Evolutionary conservation across 1,284 basidiomycete genomes (phyloP).

Genomic region (Ceratobasidium sp.): DNA sequence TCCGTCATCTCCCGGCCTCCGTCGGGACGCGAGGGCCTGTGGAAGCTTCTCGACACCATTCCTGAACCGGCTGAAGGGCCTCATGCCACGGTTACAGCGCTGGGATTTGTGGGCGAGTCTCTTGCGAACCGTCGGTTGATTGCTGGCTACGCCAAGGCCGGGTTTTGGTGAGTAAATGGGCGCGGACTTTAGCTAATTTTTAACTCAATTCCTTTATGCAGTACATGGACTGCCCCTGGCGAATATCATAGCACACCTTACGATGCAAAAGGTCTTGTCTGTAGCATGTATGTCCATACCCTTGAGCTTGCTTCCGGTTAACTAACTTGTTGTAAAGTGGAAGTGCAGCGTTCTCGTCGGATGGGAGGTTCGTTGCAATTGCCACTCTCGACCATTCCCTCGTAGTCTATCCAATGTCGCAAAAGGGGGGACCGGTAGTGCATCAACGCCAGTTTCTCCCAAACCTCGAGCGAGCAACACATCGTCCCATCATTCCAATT

Average conservation of each 20-base stretch:
- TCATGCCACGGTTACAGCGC: slow-evolving; percentile 6
- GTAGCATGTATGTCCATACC: slow-evolving; percentile 4
- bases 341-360: not conserved
- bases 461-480: not conserved
- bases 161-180: slow-evolving; percentile 8
- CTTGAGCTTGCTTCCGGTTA: not conserved
- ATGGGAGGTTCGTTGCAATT: slow-evolving; percentile 5
- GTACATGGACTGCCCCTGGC: not conserved
- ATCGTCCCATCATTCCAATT: not conserved
- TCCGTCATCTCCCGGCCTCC: slow-evolving; percentile 1
- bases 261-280: not conserved
- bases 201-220: not conserved
- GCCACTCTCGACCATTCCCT: slow-evolving; percentile 2
- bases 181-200: not conserved
- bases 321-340: not conserved
- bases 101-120: not conserved
- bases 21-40: not conserved
- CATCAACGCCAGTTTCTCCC: not conserved
- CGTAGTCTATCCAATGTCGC: not conserved
- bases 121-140: not conserved
- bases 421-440: slow-evolving; percentile 1
- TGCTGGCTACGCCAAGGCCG: slow-evolving; percentile 1
- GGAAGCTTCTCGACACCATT: slow-evolving; percentile 5
- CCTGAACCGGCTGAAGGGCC: not conserved
- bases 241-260: slow-evolving; percentile 7